These are phyloP conservation scores for Pterulicium gracile DNA, from an alignment of 1,284 basidiomycete genomes.

Conservation along the genomic window DNA sequence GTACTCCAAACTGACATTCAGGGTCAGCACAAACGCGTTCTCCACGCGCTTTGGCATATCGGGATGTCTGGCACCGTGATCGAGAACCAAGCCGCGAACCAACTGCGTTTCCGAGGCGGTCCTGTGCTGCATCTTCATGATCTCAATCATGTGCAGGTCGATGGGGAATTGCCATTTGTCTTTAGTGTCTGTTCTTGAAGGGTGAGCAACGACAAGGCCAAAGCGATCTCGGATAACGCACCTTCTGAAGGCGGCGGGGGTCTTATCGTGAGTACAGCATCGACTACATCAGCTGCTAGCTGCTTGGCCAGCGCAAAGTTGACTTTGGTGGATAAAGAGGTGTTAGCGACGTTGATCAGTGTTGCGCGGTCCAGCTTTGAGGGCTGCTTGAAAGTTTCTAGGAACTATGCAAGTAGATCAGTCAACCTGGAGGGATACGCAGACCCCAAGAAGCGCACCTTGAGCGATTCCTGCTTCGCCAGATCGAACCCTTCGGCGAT, in stretches of 20 bases:
- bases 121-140: conserved; percentile 99
- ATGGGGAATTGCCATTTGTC: conserved; percentile 80
- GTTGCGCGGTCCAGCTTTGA: conserved; percentile 79
- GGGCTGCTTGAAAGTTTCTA: conserved; percentile 81
- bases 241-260: conserved; percentile 56
- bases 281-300: conserved; percentile 88
- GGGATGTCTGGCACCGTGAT: conserved; percentile 94
- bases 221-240: conserved; percentile 19
- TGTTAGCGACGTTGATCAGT: conserved; percentile 88
- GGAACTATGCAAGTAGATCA: conserved; percentile 48
- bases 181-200: conserved; percentile 33
- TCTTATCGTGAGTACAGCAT: conserved; percentile 88
- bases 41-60: conserved; percentile 99
- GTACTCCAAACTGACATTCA: conserved; percentile 98
- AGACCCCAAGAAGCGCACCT: conserved; percentile 37
- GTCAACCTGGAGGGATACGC: conserved; percentile 9
- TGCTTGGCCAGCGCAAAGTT: conserved; percentile 77
- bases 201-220: conserved; percentile 13
- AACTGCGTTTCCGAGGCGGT: conserved; percentile 98
- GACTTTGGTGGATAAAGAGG: conserved; percentile 93
- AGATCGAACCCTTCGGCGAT: conserved; percentile 94
- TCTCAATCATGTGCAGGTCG: conserved; percentile 98
- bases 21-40: conserved; percentile 91
- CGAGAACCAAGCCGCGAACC: conserved; percentile 88
- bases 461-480: conserved; percentile 90